Evolutionary conservation across 1,284 basidiomycete genomes (phyloP).

Genomic region (Fomitiporia mediterranea): DNA sequence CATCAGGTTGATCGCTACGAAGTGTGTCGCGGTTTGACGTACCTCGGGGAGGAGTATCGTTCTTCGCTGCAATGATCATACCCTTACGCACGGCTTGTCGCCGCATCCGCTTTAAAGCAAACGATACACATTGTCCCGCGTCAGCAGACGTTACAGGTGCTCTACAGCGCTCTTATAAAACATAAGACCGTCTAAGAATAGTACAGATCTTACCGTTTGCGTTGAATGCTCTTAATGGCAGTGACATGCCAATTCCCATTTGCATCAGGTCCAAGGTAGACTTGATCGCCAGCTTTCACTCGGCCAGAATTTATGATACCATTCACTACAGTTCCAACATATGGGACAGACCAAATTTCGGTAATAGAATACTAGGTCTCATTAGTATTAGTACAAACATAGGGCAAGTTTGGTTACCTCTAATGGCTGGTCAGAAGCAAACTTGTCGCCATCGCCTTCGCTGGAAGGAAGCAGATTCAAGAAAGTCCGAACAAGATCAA

Average conservation of each 20-base stretch:
- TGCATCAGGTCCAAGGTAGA: conserved; percentile 89
- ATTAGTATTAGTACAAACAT: conserved; percentile 1
- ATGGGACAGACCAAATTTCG: conserved; percentile 88
- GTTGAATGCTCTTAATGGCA: conserved; percentile 87
- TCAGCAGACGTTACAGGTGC: conserved; percentile 82
- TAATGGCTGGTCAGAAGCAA: conserved; percentile 79
- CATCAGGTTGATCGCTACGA: background rate
- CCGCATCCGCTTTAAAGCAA: conserved; percentile 89
- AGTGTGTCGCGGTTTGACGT: conserved; percentile 20
- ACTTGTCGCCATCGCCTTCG: conserved; percentile 76
- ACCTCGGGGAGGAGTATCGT: conserved; percentile 75
- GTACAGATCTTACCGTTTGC: conserved; percentile 62
- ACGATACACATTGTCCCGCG: conserved; percentile 92
- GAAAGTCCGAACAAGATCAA: conserved; percentile 80
- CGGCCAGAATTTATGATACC: conserved; percentile 82
- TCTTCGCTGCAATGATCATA: conserved; percentile 85
- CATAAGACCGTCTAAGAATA: background rate
- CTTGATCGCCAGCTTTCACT: conserved; percentile 76
- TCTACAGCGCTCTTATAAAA: conserved; percentile 33
- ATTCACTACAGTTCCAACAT: conserved; percentile 93
- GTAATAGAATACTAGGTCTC: conserved; percentile 66
- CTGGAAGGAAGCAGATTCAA: conserved; percentile 84
- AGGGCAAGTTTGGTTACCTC: conserved; percentile 49
- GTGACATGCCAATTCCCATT: conserved; percentile 87
- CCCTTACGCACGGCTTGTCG: conserved; percentile 86